Evolutionary conservation across 2,329 filamentous ascomycete genomes (phyloP).

Genomic region (Fusarium sp.): DNA sequence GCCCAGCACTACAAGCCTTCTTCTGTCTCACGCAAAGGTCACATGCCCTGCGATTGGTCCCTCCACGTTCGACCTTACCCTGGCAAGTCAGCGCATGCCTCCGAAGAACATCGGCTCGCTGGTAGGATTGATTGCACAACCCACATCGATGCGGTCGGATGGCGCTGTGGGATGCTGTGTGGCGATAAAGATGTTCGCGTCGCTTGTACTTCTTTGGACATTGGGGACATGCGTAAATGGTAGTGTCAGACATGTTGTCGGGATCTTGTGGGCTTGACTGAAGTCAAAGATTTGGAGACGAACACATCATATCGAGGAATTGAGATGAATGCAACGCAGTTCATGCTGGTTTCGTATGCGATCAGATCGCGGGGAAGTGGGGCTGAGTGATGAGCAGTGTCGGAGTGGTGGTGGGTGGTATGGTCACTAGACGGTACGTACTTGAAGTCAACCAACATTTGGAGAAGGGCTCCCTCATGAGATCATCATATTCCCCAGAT

Average conservation of each 20-base stretch:
- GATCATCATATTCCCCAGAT: not conserved
- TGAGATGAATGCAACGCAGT: no score
- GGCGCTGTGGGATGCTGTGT: not conserved
- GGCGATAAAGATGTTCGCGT: slow-evolving; percentile 4
- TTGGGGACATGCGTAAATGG: not conserved
- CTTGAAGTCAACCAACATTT: not conserved
- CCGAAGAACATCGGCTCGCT: not conserved
- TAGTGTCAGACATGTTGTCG: not conserved
- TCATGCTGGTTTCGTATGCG: no score
- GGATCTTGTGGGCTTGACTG: not conserved
- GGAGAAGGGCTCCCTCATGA: not conserved
- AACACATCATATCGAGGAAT: no score
- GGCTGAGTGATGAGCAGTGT: not conserved
- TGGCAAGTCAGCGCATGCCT: not conserved
- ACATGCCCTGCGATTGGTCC: not conserved
- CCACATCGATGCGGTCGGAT: slow-evolving; percentile 1
- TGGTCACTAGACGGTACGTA: not conserved
- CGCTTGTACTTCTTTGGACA: slow-evolving; percentile 1
- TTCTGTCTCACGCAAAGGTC: slow-evolving; percentile 1
- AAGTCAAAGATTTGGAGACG: no score
- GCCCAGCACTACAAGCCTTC: not conserved
- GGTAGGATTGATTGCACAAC: not conserved
- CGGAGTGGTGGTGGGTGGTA: slow-evolving; percentile 12
- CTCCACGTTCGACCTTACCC: no score
- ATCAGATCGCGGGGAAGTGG: slow-evolving; percentile 13